phyloP scores from a whole-genome alignment of 257 asterid genomes.

The Voacanga thouarsii region DNA sequence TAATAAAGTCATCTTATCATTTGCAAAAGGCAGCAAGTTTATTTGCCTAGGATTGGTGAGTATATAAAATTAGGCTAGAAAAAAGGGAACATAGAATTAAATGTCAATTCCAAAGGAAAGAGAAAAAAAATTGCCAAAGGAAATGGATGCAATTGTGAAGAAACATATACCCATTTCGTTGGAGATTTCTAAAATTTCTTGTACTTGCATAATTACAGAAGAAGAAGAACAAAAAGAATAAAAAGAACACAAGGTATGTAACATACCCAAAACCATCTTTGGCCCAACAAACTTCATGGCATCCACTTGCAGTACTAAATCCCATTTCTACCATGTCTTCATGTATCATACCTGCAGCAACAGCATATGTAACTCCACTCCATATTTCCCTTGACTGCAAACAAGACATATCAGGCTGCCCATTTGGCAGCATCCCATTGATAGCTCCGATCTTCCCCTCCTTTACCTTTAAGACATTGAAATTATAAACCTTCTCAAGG shows the following conservation, averaged over 20 bases:
- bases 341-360: conserved; percentile 93
- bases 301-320: conserved; percentile 80
- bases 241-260: conserved; percentile 1
- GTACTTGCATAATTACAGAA: neutral
- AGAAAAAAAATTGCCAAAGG: too few relatives aligned
- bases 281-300: conserved; percentile 80
- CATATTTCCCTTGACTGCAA: conserved; percentile 96
- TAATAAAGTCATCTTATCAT: too few relatives aligned
- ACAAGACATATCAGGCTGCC: conserved; percentile 65
- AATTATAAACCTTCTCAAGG: conserved; percentile 64
- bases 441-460: conserved; percentile 81
- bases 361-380: conserved; percentile 89
- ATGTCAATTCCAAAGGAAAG: too few relatives aligned
- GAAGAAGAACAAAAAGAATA: too few relatives aligned
- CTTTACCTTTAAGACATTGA: conserved; percentile 78
- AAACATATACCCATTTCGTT: too few relatives aligned
- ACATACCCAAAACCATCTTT: conserved; percentile 77
- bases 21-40: too few relatives aligned
- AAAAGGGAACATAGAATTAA: too few relatives aligned
- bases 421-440: conserved; percentile 90
- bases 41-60: neutral
- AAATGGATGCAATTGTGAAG: neutral
- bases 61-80: too few relatives aligned
- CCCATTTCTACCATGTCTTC: conserved; percentile 76
- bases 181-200: neutral